phyloP scores from a whole-genome alignment of 2,329 filamentous ascomycete genomes.

The Fusarium chaquense region DNA sequence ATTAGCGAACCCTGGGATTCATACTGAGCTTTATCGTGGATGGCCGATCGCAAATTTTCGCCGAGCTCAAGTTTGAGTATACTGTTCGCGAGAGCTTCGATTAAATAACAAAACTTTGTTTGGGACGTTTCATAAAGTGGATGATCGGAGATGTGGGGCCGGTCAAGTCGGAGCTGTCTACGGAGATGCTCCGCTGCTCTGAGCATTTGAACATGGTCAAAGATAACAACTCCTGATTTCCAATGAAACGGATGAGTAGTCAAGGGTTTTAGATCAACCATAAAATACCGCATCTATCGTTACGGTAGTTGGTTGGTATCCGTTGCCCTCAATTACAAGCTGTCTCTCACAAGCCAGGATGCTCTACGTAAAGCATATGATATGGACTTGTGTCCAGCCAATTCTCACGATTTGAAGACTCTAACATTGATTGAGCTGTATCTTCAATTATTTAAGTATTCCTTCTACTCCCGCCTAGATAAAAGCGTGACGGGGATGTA shows the following conservation, averaged over 20 bases:
- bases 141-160: conserved; percentile 2
- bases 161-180: not conserved
- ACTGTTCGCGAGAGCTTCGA: not conserved
- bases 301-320: too few species aligned
- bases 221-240: not conserved
- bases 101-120: not conserved
- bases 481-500: not conserved
- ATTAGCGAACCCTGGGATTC: not conserved
- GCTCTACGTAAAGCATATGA: not conserved
- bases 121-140: not conserved
- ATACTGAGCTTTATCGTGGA: not conserved
- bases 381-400: not conserved
- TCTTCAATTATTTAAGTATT: not conserved
- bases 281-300: not conserved
- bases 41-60: not conserved
- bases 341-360: not conserved
- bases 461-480: not conserved
- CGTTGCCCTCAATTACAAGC: not conserved
- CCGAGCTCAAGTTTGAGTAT: not conserved
- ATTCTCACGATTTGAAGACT: not conserved
- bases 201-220: not conserved
- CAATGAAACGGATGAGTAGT: not conserved
- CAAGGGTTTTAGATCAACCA: too few species aligned
- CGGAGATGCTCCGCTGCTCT: not conserved
- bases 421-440: not conserved